Base-by-base conservation (phyloP, 2,329 filamentous ascomycete species). In the Aspergillus pseudoglaucus region DNA sequence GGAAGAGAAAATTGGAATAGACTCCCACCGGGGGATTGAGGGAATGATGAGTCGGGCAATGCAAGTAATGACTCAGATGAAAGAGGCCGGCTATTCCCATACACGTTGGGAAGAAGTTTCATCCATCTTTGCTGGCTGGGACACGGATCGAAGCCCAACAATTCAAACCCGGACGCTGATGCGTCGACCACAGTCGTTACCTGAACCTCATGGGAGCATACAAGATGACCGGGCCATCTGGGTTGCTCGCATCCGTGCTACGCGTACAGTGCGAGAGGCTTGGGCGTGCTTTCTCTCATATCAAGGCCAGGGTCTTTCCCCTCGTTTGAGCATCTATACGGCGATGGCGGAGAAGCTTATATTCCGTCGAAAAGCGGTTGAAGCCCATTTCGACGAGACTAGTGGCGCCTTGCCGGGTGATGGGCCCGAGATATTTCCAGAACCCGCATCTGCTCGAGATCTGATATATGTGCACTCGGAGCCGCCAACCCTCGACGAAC, bases 241-340 rank as follows among this genome's bases (percentile, higher is more conserved):
- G 81, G 71, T 72, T 48, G 79, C 77, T 27, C 74, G 81, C 9
- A 77, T 85, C 45, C 69, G 71, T 41, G 73, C 79, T 18, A 85
- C 82, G 9, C 71, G 82, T 32, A 84, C 81, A 3, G 64, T 79
- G 42, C 74, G 79, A 51, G 81, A 85, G 65, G 81, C 82, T 5
- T 85, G 82, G 82, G 80, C 81, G 18, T 81, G 78, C 52, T 85
- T 83, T 59, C 62, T 82, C 38, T 74, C 78, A 4, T 81, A 75
- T 50, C 72, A 80, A 58, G 68, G 75, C 18, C 65, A 68, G 12
- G 62, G 60, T 7, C 54, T 66, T 32, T 61, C 60, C 8, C 57
- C 65, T n/a, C 63, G 66, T 46, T 52, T 65, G 25, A 61, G 66
- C 22, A 69, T 81, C 2, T 81, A 80, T 50, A 64, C 74, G 45